Base-by-base conservation (phyloP, 768 basidiomycete species). In the Mycena rebaudengoi region DNA sequence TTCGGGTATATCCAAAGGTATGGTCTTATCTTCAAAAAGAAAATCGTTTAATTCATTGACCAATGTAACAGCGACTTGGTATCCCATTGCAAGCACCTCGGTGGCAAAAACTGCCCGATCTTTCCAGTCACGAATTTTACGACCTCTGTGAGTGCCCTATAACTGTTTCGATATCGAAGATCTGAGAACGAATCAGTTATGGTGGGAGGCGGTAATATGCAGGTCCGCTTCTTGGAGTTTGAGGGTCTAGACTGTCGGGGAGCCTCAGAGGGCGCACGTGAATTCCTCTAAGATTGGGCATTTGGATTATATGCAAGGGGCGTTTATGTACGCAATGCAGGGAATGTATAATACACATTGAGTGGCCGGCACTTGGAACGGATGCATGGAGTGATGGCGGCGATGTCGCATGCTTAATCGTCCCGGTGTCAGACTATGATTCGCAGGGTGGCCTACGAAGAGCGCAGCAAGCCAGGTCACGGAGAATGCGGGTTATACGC, bases 101-200 rank as follows among this genome's bases (percentile, higher is more conserved):
- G 32, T 56, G 56, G 14, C 65, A 71, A 28, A 67, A 63, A 12
- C 54, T 74, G 46, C 72, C 74, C n/a, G 66, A 73, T 65, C 64
- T 75, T n/a, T 70, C 73, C 2, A 74, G 62, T 29, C 66, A 70
- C 43, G 73, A 76, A 54, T 75, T 69, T 57, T 78, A 78, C 57
- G 65, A 73, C 37, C 66, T 66, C 12, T 74, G 76, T 76, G 51
- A 73, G 74, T 44, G 6, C 20, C 23, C 29, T 49, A 28, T 11
- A 7, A 5, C 40, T 25, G 2, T 13, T 41, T 26, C 10, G 16
- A 16, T 7, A 25, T 14, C 18, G 20, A n/a, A 30, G 23, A 29
- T 16, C 14, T 43, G 2, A n/a, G n/a, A n/a, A n/a, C n/a, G n/a
- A n/a, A 23, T 14, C 51, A 75, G 71, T 70, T 37, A 59, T 46